These are phyloP conservation scores for Perkinsus olseni DNA, from an alignment of 169 alveolate species.

Conservation along the genomic window DNA sequence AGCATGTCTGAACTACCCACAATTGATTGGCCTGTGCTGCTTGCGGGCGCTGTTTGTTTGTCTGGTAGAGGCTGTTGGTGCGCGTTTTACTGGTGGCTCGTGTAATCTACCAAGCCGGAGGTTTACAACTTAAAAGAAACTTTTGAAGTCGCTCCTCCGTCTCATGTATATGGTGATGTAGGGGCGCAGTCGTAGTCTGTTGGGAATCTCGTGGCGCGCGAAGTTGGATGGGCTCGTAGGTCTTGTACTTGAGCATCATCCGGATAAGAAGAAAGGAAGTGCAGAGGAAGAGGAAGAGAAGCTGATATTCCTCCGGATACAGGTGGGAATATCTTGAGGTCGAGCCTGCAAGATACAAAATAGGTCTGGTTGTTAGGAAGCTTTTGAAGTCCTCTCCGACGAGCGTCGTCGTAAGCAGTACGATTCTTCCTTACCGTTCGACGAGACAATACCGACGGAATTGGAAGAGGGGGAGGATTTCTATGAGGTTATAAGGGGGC, in stretches of 20 bases:
- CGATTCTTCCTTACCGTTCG: conserved; percentile 66
- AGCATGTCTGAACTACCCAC: too few species aligned
- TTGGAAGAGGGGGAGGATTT: conserved; percentile 36
- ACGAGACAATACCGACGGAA: conserved; percentile 56
- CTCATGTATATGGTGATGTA: too few species aligned
- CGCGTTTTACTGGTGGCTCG: too few species aligned
- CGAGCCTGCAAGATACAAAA: neutral
- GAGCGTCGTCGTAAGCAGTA: conserved; percentile 51
- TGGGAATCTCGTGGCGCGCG: neutral
- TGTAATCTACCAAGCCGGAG: too few species aligned
- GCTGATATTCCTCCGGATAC: neutral
- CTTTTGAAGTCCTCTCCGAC: conserved; percentile 59
- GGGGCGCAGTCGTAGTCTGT: too few species aligned
- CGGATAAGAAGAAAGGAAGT: neutral
- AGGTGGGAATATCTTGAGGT: neutral
- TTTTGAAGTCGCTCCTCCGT: too few species aligned
- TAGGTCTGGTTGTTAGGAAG: conserved; percentile 38
- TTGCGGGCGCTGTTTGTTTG: too few species aligned
- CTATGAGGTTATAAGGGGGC: neutral
- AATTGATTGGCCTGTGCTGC: too few species aligned
- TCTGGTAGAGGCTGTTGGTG: too few species aligned
- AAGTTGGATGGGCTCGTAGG: neutral
- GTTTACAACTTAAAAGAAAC: too few species aligned
- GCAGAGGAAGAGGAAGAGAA: neutral
- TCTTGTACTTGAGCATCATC: neutral